Evolutionary conservation across 495 filamentous ascomycete genomes (phyloP), one percentile per base, ranked within the genome.

Genomic region (Haplographium delicatum): DNA sequence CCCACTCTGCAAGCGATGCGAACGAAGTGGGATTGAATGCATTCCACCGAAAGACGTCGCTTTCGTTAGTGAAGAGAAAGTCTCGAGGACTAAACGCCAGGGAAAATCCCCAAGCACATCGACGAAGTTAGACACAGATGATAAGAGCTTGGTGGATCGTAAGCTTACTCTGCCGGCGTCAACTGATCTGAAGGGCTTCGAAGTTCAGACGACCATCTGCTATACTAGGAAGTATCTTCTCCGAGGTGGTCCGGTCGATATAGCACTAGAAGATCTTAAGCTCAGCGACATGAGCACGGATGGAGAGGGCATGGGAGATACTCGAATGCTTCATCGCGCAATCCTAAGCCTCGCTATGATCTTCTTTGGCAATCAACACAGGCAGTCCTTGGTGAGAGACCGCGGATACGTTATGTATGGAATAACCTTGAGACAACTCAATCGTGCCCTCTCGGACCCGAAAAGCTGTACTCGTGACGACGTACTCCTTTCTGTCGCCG

Each of bases 21-120:
- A 26, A 40, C 39, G 18, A 27, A 10, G 33, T 49, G 46, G 46
- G 5, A 39, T 49, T 8, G 46, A 49, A 9, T 49, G 46, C 46
- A 26, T 15, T 13, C 33, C 33, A 9, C 2, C 34, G 22, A 49
- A 49, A 49, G 46, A 23, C 9, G 18, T 37, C 11, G 11, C 46
- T 7, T 49, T 49, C 24, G 30, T 49, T 27, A 22, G 40, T n/a
- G 8, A 26, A 6, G 20, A 23, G 28, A 49, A 30, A 4, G 7
- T 27, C 7, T 2, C 19, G 6, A 28, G 27, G 15, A 39, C 34
- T 23, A 24, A 11, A 40, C 15, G 34, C 19, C 9, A 5, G 19
- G 16, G 20, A 7, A 49, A 39, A 28, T 1, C 4, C 28, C 15
- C 5, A 5, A 28, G 22, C 16, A 8, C 2, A 7, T 24, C 23